A percentile compares a stretch with the other conserved stretches of the same genome.
These are phyloP conservation scores for Penicillium tannophilum DNA, from an alignment of 495 filamentous ascomycete species.

Conservation along the genomic window DNA sequence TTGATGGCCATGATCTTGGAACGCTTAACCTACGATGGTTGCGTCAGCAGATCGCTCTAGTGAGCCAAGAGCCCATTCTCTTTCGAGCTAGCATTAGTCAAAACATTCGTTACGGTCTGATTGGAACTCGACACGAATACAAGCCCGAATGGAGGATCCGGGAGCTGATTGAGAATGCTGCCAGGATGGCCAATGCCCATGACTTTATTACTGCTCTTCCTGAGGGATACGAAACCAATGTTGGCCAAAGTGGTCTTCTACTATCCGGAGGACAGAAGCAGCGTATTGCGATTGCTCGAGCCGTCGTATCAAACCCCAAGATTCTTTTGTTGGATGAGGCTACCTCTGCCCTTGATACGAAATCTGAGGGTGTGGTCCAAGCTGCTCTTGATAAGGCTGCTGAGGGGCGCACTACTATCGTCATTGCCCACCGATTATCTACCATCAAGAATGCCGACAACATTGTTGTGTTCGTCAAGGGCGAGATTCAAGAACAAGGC, in stretches of 20 bases:
- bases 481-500: constrained; percentile 87
- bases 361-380: constrained; percentile 93
- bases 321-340: constrained; percentile 94
- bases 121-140: constrained; percentile 77
- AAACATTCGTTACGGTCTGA: constrained; percentile 85
- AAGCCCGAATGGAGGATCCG: constrained; percentile 63
- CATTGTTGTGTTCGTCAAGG: constrained; percentile 88
- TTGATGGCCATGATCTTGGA: constrained; percentile 84
- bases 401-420: constrained; percentile 90
- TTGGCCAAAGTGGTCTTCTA: constrained; percentile 91
- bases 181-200: constrained; percentile 89
- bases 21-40: constrained; percentile 88
- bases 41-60: constrained; percentile 85
- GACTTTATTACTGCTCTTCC: constrained; percentile 85
- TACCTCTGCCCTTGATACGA: constrained; percentile 92
- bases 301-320: constrained; percentile 92
- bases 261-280: constrained; percentile 96
- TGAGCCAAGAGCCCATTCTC: constrained; percentile 71
- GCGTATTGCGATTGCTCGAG: constrained; percentile 85
- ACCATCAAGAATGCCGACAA: constrained; percentile 95
- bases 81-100: constrained; percentile 86
- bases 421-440: constrained; percentile 91
- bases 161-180: constrained; percentile 75
- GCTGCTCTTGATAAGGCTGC: constrained; percentile 86
- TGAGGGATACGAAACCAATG: constrained; percentile 89